Percentiles rank a stretch among this genome's conserved stretches.
Evolutionary conservation across 2,329 filamentous ascomycete species (phyloP).

Genomic region (Mycogone perniciosa): DNA sequence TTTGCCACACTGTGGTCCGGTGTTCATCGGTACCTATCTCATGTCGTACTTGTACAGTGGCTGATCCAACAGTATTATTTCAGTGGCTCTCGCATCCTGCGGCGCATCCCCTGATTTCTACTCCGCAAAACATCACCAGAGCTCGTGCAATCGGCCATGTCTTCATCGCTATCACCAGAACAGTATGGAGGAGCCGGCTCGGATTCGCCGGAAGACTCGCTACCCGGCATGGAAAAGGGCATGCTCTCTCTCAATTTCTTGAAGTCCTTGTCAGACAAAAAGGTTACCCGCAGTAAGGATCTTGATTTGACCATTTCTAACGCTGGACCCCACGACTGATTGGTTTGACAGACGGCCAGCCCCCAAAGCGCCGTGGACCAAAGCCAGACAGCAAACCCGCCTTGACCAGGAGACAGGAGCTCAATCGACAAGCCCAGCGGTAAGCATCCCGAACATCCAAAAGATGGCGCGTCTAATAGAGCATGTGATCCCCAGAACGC

Average conservation of each 20-base stretch:
- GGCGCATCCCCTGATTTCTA: background rate
- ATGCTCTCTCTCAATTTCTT: slow-evolving; percentile 50
- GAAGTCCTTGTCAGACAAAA: slow-evolving; percentile 66
- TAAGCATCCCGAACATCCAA: slow-evolving; percentile 33
- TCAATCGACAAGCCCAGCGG: slow-evolving; percentile 95
- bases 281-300: slow-evolving; percentile 62
- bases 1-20: slow-evolving; percentile 10
- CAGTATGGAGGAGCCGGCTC: slow-evolving; percentile 24
- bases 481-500: slow-evolving; percentile 55
- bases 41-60: slow-evolving; percentile 5
- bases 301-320: background rate
- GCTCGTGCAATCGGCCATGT: slow-evolving; percentile 22
- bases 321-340: slow-evolving; percentile 7
- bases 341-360: slow-evolving; percentile 61
- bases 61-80: slow-evolving; percentile 5
- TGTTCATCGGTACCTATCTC: slow-evolving; percentile 2
- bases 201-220: slow-evolving; percentile 19
- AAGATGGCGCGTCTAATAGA: background rate
- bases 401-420: slow-evolving; percentile 81
- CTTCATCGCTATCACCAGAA: slow-evolving; percentile 42
- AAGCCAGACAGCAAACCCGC: slow-evolving; percentile 97
- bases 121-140: background rate
- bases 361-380: slow-evolving; percentile 82
- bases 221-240: slow-evolving; percentile 30
- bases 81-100: slow-evolving; percentile 2